These are phyloP conservation scores for Thermochaetoides thermophila DNA, from an alignment of 495 filamentous ascomycete genomes.

Conservation along the genomic window DNA sequence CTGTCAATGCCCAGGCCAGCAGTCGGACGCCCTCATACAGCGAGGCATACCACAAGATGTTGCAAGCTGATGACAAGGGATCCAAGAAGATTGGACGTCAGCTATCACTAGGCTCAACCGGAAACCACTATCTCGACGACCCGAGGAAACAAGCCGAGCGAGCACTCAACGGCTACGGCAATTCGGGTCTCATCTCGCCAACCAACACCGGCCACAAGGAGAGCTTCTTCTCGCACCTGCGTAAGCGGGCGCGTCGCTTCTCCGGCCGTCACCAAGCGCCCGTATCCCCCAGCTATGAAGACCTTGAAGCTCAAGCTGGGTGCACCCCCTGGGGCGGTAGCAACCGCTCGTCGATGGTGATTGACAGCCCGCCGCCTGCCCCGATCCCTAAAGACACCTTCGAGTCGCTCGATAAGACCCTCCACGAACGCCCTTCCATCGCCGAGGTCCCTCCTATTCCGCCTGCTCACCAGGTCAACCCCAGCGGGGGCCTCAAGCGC, in stretches of 20 bases:
- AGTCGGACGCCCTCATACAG: slow-evolving; percentile 33
- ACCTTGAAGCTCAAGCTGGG: slow-evolving; percentile 81
- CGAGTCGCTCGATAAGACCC: slow-evolving; percentile 62
- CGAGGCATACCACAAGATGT: slow-evolving; percentile 23
- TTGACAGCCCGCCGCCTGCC: slow-evolving; percentile 47
- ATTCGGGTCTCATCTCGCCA: slow-evolving; percentile 47
- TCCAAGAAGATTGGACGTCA: slow-evolving; percentile 93
- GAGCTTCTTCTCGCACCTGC: slow-evolving; percentile 92
- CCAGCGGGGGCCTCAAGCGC: slow-evolving; percentile 40
- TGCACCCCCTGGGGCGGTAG: slow-evolving; percentile 78
- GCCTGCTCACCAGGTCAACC: slow-evolving; percentile 37
- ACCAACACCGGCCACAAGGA: slow-evolving; percentile 66
- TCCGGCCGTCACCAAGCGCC: slow-evolving; percentile 78
- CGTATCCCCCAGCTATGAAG: slow-evolving; percentile 58
- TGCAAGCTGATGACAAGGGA: slow-evolving; percentile 49
- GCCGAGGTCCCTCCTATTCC: slow-evolving; percentile 43
- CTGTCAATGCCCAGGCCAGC: slow-evolving; percentile 76
- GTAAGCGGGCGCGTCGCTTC: slow-evolving; percentile 83
- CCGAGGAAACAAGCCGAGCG: slow-evolving; percentile 86
- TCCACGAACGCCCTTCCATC: slow-evolving; percentile 54
- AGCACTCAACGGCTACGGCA: slow-evolving; percentile 87
- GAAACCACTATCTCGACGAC: slow-evolving; percentile 72
- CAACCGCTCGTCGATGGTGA: slow-evolving; percentile 68
- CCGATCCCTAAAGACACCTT: slow-evolving; percentile 41
- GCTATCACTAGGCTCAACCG: slow-evolving; percentile 85